Conservation (phyloP, 2,329 filamentous ascomycete species). For the Dactylellina parvicollis region DNA sequence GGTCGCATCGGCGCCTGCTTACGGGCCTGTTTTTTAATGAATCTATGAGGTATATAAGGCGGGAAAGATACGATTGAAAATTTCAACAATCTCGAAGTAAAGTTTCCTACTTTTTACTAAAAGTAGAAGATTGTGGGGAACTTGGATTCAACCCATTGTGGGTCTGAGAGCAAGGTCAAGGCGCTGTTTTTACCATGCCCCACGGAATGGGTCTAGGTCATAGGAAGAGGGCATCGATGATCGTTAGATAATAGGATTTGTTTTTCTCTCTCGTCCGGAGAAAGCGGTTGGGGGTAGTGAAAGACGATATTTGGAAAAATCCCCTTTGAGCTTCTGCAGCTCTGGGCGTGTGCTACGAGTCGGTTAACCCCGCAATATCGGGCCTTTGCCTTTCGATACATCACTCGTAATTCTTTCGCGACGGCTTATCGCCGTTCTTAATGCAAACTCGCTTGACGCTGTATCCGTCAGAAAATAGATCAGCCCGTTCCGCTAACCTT, state of each 20-base stretch:
- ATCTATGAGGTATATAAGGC: neutral
- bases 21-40: neutral
- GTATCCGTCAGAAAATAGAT: constrained; percentile 40
- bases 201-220: constrained; percentile 36
- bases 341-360: constrained; percentile 15
- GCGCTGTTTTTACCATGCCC: constrained; percentile 1
- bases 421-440: constrained; percentile 29
- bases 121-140: constrained; percentile 42
- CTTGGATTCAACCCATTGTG: constrained; percentile 17
- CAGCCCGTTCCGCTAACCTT: neutral
- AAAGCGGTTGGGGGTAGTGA: constrained; percentile 29
- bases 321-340: neutral
- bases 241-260: constrained; percentile 30
- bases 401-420: constrained; percentile 18
- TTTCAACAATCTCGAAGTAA: neutral
- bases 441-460: constrained; percentile 46
- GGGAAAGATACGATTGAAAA: neutral
- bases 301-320: constrained; percentile 18
- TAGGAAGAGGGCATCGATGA: constrained; percentile 6
- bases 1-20: constrained; percentile 17
- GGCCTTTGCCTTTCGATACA: constrained; percentile 5
- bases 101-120: constrained; percentile 29
- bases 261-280: constrained; percentile 21
- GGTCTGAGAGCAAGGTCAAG: constrained; percentile 29
- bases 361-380: constrained; percentile 45